Conservation (phyloP, 371 early-diverging fungal genomes). For the Synchytrium microbalum region DNA sequence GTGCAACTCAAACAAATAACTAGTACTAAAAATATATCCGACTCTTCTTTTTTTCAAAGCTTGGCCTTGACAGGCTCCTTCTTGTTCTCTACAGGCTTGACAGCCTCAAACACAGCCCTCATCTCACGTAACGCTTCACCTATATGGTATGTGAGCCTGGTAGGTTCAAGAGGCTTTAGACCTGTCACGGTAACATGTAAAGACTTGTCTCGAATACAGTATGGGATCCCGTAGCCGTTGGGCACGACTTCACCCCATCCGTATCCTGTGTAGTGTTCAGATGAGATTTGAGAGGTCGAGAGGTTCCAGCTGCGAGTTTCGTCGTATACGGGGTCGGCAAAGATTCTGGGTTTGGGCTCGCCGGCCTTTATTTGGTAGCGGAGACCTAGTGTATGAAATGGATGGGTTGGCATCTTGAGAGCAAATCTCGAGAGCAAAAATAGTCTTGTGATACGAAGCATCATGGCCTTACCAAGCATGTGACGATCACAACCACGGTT, state of each 20-base stretch:
- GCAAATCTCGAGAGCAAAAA: no score
- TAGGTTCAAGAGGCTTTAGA: conserved; percentile 52
- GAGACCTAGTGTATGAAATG: conserved; percentile 30
- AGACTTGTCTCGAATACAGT: conserved; percentile 80
- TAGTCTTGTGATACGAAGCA: not conserved
- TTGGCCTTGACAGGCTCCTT: conserved; percentile 30
- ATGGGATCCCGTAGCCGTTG: conserved; percentile 90
- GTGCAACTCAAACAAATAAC: no score
- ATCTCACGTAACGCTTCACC: conserved; percentile 70
- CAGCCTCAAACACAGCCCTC: conserved; percentile 51
- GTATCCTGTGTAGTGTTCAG: conserved; percentile 85
- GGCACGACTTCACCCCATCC: conserved; percentile 95
- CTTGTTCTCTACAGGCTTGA: conserved; percentile 8
- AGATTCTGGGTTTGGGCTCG: conserved; percentile 75
- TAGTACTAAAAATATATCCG: not conserved
- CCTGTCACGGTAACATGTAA: conserved; percentile 82
- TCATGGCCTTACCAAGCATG: conserved; percentile 54
- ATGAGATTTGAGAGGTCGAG: conserved; percentile 85
- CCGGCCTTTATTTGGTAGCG: conserved; percentile 52
- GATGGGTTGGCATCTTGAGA: conserved; percentile 21
- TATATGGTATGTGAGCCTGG: conserved; percentile 55
- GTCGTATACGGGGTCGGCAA: conserved; percentile 72
- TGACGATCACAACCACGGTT: conserved; percentile 89
- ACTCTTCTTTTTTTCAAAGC: conserved; percentile 16
- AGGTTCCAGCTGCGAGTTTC: conserved; percentile 86